Evolutionary conservation across 2,329 filamentous ascomycete genomes (phyloP), one percentile per base, ranked within the genome.

Genomic region (Ophiocordyceps camponoti-floridani): DNA sequence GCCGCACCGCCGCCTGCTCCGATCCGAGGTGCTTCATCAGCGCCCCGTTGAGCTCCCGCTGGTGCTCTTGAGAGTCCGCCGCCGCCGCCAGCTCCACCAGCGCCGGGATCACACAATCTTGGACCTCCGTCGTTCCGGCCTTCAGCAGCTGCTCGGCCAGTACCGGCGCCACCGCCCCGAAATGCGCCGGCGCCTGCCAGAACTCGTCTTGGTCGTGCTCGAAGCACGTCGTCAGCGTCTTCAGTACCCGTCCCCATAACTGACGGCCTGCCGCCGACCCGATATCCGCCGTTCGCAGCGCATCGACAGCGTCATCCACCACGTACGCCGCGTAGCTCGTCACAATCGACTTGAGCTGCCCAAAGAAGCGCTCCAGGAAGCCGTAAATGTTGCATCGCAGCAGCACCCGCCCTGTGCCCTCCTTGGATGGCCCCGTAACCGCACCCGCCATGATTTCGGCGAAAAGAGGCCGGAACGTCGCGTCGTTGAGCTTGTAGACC

Each of bases 401-500:
- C 42, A 79, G 63, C 3, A 70, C 62, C 49, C 68, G 72, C 44
- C 77, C 79, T 23, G 63, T 52, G 13, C 58, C 58, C 53, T 86
- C 79, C 47, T 71, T 73, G 63, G 79, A 78, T 41, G 83, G 61
- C 0, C 69, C 71, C 2, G 68, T 65, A 16, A 68, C 70, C 1
- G 82, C 74, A 83, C 88, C 95, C 46, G 94, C 85, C 41, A 93
- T 70, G n/a, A 95, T 67, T 50, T 82, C 77, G 14, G 79, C 73
- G 66, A 96, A 98, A 49, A 98, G 78, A 1, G 91, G 93, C 12
- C 88, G 75, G 76, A 98, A 98, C 0, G 83, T 78, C 1, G 83
- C 80, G 58, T 98, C 91, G 63, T 95, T 96, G 49, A 98, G 75
- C 68, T 96, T 96, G 68, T 94, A 86, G 45, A 94, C 83, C 79